Percentiles rank a stretch among this genome's conserved stretches.
phyloP scores from a whole-genome alignment of 2,329 filamentous ascomycete genomes.

The Xylariaceae sp. region DNA sequence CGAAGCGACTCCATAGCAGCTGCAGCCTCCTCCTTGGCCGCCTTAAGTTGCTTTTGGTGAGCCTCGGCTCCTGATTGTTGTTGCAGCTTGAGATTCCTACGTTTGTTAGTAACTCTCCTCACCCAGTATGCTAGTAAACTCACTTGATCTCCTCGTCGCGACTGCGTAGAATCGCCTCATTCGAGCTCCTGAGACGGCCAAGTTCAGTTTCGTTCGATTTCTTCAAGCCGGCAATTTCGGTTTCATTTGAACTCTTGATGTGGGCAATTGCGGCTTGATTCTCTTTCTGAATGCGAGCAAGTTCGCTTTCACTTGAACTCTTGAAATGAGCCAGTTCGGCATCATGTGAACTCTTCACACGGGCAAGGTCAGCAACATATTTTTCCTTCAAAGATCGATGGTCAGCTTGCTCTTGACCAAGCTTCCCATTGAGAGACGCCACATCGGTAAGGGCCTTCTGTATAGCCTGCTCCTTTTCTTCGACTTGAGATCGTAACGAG shows the following conservation, averaged over 20 bases:
- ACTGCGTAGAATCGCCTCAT: constrained; percentile 63
- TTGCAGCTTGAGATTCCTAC: constrained; percentile 40
- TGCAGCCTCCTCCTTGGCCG: constrained; percentile 25
- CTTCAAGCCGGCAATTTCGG: constrained; percentile 54
- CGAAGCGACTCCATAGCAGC: constrained; percentile 24
- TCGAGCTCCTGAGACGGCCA: constrained; percentile 55
- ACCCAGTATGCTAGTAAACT: constrained; percentile 18
- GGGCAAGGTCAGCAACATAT: constrained; percentile 45
- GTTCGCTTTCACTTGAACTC: constrained; percentile 57
- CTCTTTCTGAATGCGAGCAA: constrained; percentile 54
- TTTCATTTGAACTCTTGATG: constrained; percentile 63
- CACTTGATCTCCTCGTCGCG: constrained; percentile 63
- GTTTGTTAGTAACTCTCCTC: constrained; percentile 10
- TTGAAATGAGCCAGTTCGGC: constrained; percentile 46
- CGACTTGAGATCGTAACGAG: constrained; percentile 69
- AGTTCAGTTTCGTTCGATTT: constrained; percentile 64
- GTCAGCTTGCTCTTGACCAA: constrained; percentile 69
- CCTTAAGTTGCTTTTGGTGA: constrained; percentile 28
- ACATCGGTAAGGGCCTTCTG: constrained; percentile 44
- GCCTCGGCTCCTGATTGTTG: constrained; percentile 44
- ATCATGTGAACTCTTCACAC: constrained; percentile 22
- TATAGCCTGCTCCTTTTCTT: constrained; percentile 58
- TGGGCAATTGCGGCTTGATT: constrained; percentile 55
- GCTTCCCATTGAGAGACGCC: constrained; percentile 44
- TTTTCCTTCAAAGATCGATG: constrained; percentile 62